These are phyloP conservation scores for Podosphaera xanthii DNA, from an alignment of 2,329 filamentous ascomycete genomes.

Conservation along the genomic window DNA sequence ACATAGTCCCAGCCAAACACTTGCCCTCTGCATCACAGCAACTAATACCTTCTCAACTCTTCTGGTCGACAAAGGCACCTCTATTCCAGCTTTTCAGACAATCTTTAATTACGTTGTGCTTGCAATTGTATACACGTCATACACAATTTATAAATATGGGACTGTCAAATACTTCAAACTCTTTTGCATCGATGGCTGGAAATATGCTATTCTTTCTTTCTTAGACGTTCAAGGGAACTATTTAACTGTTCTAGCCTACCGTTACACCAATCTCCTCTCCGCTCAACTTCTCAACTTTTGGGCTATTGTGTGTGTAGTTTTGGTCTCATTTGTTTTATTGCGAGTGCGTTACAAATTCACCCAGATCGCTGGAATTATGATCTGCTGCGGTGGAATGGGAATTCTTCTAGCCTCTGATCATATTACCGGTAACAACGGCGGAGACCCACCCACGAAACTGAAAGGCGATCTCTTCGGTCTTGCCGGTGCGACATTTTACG, in stretches of 20 bases:
- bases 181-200: constrained; percentile 57
- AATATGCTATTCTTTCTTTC: constrained; percentile 80
- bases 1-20: constrained; percentile 34
- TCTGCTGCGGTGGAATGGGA: constrained; percentile 79
- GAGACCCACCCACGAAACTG: constrained; percentile 43
- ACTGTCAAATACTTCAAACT: constrained; percentile 43
- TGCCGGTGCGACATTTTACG: constrained; percentile 75
- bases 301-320: constrained; percentile 83
- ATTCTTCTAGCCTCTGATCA: constrained; percentile 73
- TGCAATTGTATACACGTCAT: constrained; percentile 56
- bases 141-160: constrained; percentile 62
- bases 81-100: constrained; percentile 84
- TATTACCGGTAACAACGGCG: constrained; percentile 51
- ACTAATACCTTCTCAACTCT: constrained; percentile 80
- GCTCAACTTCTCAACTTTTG: constrained; percentile 97
- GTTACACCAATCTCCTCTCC: constrained; percentile 19
- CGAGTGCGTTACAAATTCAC: constrained; percentile 72
- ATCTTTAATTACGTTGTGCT: constrained; percentile 87
- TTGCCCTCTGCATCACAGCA: constrained; percentile 72
- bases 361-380: constrained; percentile 66
- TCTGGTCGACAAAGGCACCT: constrained; percentile 42
- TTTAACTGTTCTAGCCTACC: constrained; percentile 87
- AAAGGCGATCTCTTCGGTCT: constrained; percentile 89
- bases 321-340: constrained; percentile 62
- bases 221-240: constrained; percentile 94